Evolutionary conservation across 441 rosid species (phyloP).

Genomic region (Gossypium schwendimanii): DNA sequence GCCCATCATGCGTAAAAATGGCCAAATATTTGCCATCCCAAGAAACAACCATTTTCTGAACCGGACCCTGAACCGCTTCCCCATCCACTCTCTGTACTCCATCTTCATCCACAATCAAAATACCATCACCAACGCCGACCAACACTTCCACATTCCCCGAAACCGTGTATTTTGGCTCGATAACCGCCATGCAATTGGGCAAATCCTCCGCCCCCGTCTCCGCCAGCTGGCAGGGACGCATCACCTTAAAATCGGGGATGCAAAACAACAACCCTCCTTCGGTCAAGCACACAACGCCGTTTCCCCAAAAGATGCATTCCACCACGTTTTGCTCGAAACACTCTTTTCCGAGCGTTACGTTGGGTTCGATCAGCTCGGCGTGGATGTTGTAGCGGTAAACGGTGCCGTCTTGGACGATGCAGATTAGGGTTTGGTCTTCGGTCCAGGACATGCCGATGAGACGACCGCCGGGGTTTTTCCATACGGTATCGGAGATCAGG

Average conservation of each 20-base stretch:
- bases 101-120: slow-evolving; percentile 76
- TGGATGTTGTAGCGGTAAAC: slow-evolving; percentile 72
- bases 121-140: slow-evolving; percentile 52
- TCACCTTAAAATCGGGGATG: slow-evolving; percentile 65
- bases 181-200: slow-evolving; percentile 67
- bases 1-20: slow-evolving; percentile 85
- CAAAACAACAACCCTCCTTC: slow-evolving; percentile 62
- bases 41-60: slow-evolving; percentile 80
- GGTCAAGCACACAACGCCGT: slow-evolving; percentile 83
- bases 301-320: slow-evolving; percentile 89
- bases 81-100: slow-evolving; percentile 57
- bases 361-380: slow-evolving; percentile 70
- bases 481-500: slow-evolving; percentile 71
- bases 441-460: slow-evolving; percentile 94
- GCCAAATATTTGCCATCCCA: slow-evolving; percentile 76
- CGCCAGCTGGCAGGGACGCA: slow-evolving; percentile 55
- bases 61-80: slow-evolving; percentile 45
- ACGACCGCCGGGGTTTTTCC: slow-evolving; percentile 94
- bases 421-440: slow-evolving; percentile 72
- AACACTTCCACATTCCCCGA: slow-evolving; percentile 82
- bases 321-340: slow-evolving; percentile 90
- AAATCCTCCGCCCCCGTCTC: slow-evolving; percentile 56
- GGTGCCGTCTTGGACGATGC: slow-evolving; percentile 93
- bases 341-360: slow-evolving; percentile 65
- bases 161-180: slow-evolving; percentile 85